Percentiles rank a stretch among this genome's conserved stretches.
Evolutionary conservation across 2,329 filamentous ascomycete genomes (phyloP).

Genomic region (Colletotrichum salicis): DNA sequence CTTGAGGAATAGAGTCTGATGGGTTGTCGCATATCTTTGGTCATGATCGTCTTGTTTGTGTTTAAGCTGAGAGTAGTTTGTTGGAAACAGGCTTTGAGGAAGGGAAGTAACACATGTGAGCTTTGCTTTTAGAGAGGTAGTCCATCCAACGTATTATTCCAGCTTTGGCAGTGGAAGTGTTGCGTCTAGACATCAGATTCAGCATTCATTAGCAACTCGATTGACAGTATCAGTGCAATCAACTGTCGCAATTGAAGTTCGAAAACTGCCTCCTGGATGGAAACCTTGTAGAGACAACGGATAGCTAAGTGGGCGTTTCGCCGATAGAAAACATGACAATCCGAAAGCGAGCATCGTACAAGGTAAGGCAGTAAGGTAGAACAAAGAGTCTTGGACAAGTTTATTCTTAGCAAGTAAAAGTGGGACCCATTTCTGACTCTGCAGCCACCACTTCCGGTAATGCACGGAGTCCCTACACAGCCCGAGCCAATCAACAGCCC

Average conservation of each 20-base stretch:
- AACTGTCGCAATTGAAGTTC: neutral
- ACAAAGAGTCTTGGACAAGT: neutral
- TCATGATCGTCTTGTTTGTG: too few species aligned
- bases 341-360: neutral
- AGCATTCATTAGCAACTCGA: too few species aligned
- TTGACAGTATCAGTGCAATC: neutral
- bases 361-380: neutral
- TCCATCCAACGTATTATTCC: too few species aligned
- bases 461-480: neutral
- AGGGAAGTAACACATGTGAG: too few species aligned
- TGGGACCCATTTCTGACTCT: neutral
- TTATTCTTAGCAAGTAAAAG: neutral
- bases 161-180: too few species aligned
- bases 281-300: neutral
- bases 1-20: too few species aligned
- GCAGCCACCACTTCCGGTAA: neutral
- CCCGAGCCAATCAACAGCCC: constrained; percentile 13
- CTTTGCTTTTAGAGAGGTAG: too few species aligned
- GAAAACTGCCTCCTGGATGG: neutral
- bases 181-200: too few species aligned
- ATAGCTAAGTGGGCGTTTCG: neutral
- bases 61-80: too few species aligned
- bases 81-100: too few species aligned
- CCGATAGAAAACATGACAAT: neutral
- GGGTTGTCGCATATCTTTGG: too few species aligned